phyloP scores from a whole-genome alignment of 2,329 filamentous ascomycete genomes.

The Ophiobolus disseminans region DNA sequence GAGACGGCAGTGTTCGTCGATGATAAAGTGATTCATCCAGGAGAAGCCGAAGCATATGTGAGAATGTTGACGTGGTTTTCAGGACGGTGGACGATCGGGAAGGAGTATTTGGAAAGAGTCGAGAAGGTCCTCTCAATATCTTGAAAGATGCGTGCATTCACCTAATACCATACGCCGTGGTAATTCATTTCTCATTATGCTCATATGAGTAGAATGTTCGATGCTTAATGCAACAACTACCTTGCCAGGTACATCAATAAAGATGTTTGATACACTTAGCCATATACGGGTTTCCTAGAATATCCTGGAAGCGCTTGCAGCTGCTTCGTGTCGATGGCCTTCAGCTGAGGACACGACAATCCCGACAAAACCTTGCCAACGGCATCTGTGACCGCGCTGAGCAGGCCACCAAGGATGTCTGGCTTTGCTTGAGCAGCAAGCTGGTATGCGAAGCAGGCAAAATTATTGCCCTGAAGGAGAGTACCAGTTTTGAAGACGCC shows the following conservation, averaged over 20 bases:
- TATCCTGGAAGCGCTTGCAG: conserved; percentile 31
- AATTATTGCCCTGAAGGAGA: conserved; percentile 23
- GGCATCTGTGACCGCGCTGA: conserved; percentile 19
- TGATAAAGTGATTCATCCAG: conserved; percentile 1
- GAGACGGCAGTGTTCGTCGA: conserved; percentile 8
- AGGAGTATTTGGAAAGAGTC: conserved; percentile 1
- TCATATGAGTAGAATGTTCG: no score
- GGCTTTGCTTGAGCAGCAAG: conserved; percentile 29
- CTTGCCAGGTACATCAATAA: no score
- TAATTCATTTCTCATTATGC: no score
- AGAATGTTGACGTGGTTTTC: conserved; percentile 6
- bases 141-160: no score
- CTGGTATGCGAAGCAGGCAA: conserved; percentile 26
- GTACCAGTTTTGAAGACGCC: conserved; percentile 22
- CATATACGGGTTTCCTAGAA: conserved; percentile 22
- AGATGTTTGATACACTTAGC: conserved; percentile 1
- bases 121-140: background rate
- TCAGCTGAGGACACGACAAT: conserved; percentile 24
- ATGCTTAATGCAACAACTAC: no score
- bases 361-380: conserved; percentile 22
- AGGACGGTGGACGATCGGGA: conserved; percentile 7
- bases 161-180: no score
- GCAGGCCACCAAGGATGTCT: conserved; percentile 23
- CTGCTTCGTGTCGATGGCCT: conserved; percentile 17
- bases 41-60: conserved; percentile 1